These are phyloP conservation scores for Calonectria hawksworthii DNA, from an alignment of 2,329 filamentous ascomycete species.

Conservation along the genomic window DNA sequence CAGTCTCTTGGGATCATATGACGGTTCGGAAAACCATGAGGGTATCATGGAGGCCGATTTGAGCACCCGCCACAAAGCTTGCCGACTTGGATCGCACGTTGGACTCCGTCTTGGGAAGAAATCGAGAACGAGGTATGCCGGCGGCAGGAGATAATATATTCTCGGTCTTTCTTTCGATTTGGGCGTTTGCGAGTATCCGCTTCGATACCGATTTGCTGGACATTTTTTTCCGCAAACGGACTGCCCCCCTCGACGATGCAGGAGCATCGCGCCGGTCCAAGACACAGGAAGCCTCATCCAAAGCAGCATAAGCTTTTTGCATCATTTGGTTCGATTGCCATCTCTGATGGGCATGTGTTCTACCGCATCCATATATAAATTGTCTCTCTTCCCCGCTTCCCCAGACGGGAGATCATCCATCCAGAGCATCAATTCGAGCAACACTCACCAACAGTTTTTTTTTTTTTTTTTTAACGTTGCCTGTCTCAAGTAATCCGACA, in stretches of 20 bases:
- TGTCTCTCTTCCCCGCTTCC: constrained; percentile 6
- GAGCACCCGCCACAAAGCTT: constrained; percentile 3
- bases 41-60: not conserved
- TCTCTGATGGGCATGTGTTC: not conserved
- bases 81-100: not conserved
- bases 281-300: constrained; percentile 3
- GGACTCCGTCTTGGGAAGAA: not conserved
- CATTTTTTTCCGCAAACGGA: constrained; percentile 1
- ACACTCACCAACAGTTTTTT: not conserved
- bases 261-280: not conserved
- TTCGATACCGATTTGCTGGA: not conserved
- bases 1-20: not conserved
- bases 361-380: not conserved
- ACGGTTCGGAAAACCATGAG: not conserved
- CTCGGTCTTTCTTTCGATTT: not conserved
- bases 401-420: constrained; percentile 6
- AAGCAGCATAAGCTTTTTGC: constrained; percentile 9
- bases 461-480: not conserved
- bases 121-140: not conserved
- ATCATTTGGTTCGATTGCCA: not conserved
- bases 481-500: not conserved
- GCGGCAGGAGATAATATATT: not conserved
- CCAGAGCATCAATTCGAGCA: not conserved
- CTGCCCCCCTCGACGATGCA: not conserved
- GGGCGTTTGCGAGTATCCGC: not conserved